These are phyloP conservation scores for Geotrichum candidum DNA, from an alignment of 1,139 yeast genomes.

Conservation along the genomic window DNA sequence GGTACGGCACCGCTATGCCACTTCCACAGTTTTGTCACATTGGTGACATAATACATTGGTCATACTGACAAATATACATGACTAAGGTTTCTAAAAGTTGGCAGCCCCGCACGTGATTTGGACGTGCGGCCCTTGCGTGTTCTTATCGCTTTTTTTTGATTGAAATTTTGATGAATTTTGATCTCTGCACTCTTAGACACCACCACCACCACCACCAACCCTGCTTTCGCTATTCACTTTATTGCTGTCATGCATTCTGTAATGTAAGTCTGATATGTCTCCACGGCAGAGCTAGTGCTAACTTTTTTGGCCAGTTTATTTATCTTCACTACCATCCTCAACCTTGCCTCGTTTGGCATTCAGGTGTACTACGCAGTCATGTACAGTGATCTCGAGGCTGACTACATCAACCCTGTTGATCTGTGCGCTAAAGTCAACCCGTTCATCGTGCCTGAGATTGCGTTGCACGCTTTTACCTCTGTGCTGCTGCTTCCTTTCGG, in stretches of 20 bases:
- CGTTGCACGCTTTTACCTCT: conserved; percentile 64
- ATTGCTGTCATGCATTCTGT: neutral
- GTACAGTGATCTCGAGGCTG: conserved; percentile 74
- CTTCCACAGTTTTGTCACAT: neutral
- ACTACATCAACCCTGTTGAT: conserved; percentile 90
- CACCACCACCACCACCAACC: neutral
- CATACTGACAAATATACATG: no score
- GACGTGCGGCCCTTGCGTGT: neutral
- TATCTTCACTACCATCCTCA: conserved; percentile 52
- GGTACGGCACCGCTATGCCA: neutral
- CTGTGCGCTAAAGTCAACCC: conserved; percentile 78
- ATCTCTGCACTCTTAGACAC: neutral
- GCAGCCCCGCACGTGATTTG: neutral
- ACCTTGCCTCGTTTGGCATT: conserved; percentile 74
- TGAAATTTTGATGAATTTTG: neutral
- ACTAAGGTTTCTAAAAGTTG: no score
- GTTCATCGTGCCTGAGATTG: conserved; percentile 80
- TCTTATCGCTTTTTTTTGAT: neutral
- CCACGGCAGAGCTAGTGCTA: neutral
- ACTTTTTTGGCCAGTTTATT: conserved; percentile 19
- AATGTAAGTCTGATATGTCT: neutral
- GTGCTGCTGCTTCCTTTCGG: conserved; percentile 67
- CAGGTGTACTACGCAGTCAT: conserved; percentile 86
- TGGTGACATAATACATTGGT: neutral
- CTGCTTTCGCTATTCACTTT: neutral